Conservation (phyloP, 2,329 filamentous ascomycete genomes). For the Epichloe festucae region DNA sequence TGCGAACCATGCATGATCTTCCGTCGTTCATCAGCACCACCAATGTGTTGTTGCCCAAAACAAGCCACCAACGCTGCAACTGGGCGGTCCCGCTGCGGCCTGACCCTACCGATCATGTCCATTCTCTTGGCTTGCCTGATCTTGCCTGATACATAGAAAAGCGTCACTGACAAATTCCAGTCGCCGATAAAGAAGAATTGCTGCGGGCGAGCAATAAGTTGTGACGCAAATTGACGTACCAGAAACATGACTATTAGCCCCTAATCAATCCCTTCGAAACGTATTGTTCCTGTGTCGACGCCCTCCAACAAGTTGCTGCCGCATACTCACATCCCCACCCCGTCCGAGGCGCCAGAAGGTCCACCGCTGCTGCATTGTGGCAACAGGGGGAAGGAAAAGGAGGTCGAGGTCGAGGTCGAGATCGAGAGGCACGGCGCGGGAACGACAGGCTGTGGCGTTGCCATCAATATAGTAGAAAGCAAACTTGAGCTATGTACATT, state of each 20-base stretch:
- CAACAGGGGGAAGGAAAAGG: neutral
- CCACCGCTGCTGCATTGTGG: neutral
- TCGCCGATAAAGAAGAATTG: neutral
- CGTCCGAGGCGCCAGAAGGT: neutral
- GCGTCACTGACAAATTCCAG: too few species aligned
- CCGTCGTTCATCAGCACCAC: constrained; percentile 7
- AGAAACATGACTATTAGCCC: too few species aligned
- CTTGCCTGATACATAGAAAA: too few species aligned
- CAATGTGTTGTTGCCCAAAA: constrained; percentile 6
- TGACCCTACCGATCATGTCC: too few species aligned
- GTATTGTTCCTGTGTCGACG: too few species aligned
- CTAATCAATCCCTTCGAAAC: too few species aligned
- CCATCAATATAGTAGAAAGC: neutral
- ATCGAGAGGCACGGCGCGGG: neutral
- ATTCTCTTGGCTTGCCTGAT: too few species aligned
- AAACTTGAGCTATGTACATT: neutral
- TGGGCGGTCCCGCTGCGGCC: neutral
- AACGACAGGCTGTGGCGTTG: too few species aligned
- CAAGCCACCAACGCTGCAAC: constrained; percentile 5
- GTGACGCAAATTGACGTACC: too few species aligned
- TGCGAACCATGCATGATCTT: constrained; percentile 10
- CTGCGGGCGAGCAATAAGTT: neutral
- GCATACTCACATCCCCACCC: neutral
- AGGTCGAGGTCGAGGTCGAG: neutral
- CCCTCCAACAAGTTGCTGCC: too few species aligned